These are phyloP conservation scores for Elasticomyces elasticus DNA, from an alignment of 495 filamentous ascomycete genomes.

Conservation along the genomic window DNA sequence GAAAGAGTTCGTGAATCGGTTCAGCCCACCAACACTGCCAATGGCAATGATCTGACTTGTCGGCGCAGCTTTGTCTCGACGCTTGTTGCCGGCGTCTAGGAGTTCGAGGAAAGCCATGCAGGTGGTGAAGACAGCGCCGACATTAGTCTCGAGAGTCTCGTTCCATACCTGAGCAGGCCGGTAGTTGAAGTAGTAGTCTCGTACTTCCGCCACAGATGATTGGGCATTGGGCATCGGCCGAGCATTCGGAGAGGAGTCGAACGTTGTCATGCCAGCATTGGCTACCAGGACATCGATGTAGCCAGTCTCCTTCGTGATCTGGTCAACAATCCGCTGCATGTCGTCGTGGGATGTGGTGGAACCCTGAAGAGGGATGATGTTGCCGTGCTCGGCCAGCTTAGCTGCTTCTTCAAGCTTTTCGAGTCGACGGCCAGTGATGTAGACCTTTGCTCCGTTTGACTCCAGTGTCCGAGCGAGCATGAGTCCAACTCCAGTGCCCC, in stretches of 20 bases:
- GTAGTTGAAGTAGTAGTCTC: slow-evolving; percentile 23
- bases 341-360: slow-evolving; percentile 34
- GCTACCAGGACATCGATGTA: slow-evolving; percentile 29
- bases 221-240: slow-evolving; percentile 13
- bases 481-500: slow-evolving; percentile 47
- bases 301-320: slow-evolving; percentile 32
- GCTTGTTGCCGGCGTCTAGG: slow-evolving; percentile 34
- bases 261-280: slow-evolving; percentile 23
- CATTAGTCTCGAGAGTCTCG: slow-evolving; percentile 17
- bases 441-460: slow-evolving; percentile 58
- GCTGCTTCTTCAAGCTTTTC: slow-evolving; percentile 27
- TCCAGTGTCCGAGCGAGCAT: slow-evolving; percentile 55
- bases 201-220: slow-evolving; percentile 9
- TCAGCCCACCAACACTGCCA: slow-evolving; percentile 26
- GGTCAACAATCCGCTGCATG: slow-evolving; percentile 29
- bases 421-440: slow-evolving; percentile 53
- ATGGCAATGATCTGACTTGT: slow-evolving; percentile 31
- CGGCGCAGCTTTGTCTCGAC: slow-evolving; percentile 9
- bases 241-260: slow-evolving; percentile 16
- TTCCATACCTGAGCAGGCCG: slow-evolving; percentile 11
- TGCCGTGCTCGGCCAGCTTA: slow-evolving; percentile 20
- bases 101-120: slow-evolving; percentile 36
- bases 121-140: slow-evolving; percentile 20
- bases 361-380: slow-evolving; percentile 33
- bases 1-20: slow-evolving; percentile 13